Evolutionary conservation across 495 filamentous ascomycete species (phyloP).

Genomic region (Cercophora newfieldiana): DNA sequence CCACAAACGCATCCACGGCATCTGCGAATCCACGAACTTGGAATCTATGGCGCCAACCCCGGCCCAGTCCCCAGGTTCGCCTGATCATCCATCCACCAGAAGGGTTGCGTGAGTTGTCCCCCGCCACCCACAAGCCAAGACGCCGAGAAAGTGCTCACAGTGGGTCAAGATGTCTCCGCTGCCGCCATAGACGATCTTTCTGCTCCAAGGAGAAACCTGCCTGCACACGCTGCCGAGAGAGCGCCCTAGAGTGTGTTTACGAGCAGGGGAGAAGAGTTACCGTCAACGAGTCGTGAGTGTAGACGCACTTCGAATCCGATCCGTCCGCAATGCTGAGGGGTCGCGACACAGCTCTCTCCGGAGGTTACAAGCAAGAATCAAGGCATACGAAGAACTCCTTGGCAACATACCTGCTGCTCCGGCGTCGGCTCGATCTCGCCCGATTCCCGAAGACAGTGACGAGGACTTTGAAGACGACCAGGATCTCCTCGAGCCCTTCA

Average conservation of each 20-base stretch:
- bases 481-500: conserved; percentile 25
- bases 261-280: conserved; percentile 22
- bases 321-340: neutral
- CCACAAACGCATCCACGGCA: too few relatives aligned
- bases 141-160: neutral
- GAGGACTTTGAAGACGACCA: conserved; percentile 27
- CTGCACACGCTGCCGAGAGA: conserved; percentile 24
- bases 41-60: neutral
- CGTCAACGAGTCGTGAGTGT: conserved; percentile 28
- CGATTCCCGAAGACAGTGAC: conserved; percentile 15
- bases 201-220: conserved; percentile 29
- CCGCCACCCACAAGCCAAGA: neutral
- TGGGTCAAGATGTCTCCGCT: conserved; percentile 25
- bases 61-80: neutral
- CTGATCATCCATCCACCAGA: neutral
- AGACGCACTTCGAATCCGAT: neutral
- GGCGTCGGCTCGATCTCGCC: neutral
- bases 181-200: conserved; percentile 23
- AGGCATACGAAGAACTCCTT: conserved; percentile 17
- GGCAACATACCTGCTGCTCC: neutral
- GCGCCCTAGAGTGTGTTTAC: conserved; percentile 23
- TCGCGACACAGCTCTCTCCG: conserved; percentile 18
- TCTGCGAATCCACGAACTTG: too few relatives aligned
- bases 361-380: conserved; percentile 24
- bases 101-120: conserved; percentile 14